Evolutionary conservation across 2,329 filamentous ascomycete species (phyloP).

Genomic region (Pezicula neosporulosa): DNA sequence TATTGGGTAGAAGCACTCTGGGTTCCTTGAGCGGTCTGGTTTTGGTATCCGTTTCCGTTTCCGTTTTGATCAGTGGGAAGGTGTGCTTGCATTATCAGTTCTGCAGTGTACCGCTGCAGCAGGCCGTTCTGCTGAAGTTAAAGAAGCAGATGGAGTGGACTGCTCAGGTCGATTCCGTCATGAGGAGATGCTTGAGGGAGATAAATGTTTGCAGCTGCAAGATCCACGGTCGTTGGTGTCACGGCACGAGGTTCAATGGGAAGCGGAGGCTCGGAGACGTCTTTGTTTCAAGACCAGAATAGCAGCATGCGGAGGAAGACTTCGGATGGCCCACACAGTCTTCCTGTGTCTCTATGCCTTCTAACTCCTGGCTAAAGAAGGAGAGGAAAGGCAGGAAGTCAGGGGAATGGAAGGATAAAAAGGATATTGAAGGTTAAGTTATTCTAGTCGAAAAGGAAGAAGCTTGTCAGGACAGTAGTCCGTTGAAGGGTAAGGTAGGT

Average conservation of each 20-base stretch:
- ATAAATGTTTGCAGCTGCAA: no score
- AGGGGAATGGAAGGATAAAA: no score
- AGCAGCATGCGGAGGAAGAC: not conserved
- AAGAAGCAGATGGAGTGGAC: slow-evolving; percentile 4
- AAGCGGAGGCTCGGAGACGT: not conserved
- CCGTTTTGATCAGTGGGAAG: slow-evolving; percentile 13
- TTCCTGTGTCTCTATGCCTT: no score
- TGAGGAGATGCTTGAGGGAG: not conserved
- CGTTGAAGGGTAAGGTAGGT: no score
- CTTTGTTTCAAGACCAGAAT: not conserved
- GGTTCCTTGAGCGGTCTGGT: not conserved
- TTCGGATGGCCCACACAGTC: not conserved
- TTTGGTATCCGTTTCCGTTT: slow-evolving; percentile 14
- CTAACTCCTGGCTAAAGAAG: not conserved
- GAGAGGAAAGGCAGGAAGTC: not conserved
- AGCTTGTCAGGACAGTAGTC: no score
- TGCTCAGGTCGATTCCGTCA: slow-evolving; percentile 1
- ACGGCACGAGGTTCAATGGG: no score
- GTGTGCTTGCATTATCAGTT: slow-evolving; percentile 20
- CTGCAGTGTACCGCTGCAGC: slow-evolving; percentile 18
- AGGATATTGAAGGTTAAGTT: no score
- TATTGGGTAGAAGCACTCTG: not conserved
- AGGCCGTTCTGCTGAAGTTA: slow-evolving; percentile 9
- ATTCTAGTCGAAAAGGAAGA: no score
- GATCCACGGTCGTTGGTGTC: no score